Evolutionary conservation across 768 basidiomycete genomes (phyloP).

Genomic region (Boletus huronensis): DNA sequence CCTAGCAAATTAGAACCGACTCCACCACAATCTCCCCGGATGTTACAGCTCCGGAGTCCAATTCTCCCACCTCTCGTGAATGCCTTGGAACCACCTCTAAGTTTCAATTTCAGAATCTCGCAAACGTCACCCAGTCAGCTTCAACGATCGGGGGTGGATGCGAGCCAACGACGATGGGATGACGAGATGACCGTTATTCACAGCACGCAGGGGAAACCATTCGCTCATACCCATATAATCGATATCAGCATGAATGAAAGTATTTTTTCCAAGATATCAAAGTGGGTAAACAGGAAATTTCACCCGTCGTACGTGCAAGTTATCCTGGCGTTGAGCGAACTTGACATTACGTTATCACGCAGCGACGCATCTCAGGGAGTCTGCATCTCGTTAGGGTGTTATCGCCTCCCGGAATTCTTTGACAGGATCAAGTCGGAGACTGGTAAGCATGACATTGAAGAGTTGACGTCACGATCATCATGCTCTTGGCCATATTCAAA

Average conservation of each 20-base stretch:
- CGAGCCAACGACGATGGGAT: constrained; percentile 9
- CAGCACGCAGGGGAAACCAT: constrained; percentile 17
- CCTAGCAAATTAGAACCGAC: neutral
- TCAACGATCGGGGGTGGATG: neutral
- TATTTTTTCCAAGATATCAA: constrained; percentile 25
- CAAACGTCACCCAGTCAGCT: neutral
- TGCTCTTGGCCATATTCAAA: constrained; percentile 45
- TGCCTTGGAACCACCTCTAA: constrained; percentile 13
- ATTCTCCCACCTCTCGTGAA: constrained; percentile 12
- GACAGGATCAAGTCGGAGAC: constrained; percentile 12
- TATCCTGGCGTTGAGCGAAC: neutral
- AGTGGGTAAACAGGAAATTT: constrained; percentile 37
- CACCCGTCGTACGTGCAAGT: constrained; percentile 30
- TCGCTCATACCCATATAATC: constrained; percentile 18
- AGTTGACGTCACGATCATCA: constrained; percentile 24
- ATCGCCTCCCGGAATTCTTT: constrained; percentile 30
- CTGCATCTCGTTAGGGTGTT: constrained; percentile 48
- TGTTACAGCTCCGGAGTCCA: neutral
- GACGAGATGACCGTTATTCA: constrained; percentile 20
- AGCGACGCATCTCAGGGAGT: constrained; percentile 36
- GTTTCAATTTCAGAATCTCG: constrained; percentile 17
- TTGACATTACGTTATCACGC: neutral
- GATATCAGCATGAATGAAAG: constrained; percentile 30
- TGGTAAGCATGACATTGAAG: constrained; percentile 14
- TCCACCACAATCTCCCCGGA: neutral